Base-by-base conservation (phyloP, 176 grass and related monocot species). In the Triticum turgidum region DNA sequence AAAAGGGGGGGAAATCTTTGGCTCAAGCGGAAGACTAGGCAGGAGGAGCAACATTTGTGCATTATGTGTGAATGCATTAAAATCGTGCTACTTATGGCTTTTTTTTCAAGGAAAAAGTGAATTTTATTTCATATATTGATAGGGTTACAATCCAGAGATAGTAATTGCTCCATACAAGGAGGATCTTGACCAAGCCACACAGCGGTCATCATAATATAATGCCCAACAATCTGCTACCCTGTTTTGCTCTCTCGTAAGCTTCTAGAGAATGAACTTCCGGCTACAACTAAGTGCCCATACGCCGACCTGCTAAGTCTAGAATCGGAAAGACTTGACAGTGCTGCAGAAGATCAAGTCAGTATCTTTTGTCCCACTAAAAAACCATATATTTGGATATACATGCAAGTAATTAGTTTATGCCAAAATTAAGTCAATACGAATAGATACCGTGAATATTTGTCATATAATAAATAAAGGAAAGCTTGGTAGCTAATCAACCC, bases 31-130 rank as follows among this genome's bases (percentile, higher is more conserved):
- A 63, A 63, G 34, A 79, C n/a, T 41, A 27, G n/a, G 35, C 13
- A 80, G 35, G n/a, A 64, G 35, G 14, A 18, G 35, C n/a, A 54
- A 54, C 47, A 54, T 27, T 52, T 77, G 25, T 76, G 47, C 47
- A 32, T 76, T 76, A 52, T 56, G 25, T 20, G 45, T 20, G 25
- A 14, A 56, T 56, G 74, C 74, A 20, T 49, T 77, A 33, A 34
- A 56, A 21, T 56, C 29, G 11, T 77, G 74, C 47, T 77, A 77
- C 52, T 77, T 77, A 77, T 77, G 74, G 25, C 45, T 32, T 47
- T 14, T 47, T 45, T 45, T 49, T 0, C 0, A 0, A 52, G 14
- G 49, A 1, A 52, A 52, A 52, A 52, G 49, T 0, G 5, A 17
- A 5, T 52, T 15, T 52, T 52, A 52, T 17, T 52, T 4, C 49